These are phyloP conservation scores for Asterionellopsis glacialis DNA, from an alignment of 108 stramenopile species.

Conservation along the genomic window DNA sequence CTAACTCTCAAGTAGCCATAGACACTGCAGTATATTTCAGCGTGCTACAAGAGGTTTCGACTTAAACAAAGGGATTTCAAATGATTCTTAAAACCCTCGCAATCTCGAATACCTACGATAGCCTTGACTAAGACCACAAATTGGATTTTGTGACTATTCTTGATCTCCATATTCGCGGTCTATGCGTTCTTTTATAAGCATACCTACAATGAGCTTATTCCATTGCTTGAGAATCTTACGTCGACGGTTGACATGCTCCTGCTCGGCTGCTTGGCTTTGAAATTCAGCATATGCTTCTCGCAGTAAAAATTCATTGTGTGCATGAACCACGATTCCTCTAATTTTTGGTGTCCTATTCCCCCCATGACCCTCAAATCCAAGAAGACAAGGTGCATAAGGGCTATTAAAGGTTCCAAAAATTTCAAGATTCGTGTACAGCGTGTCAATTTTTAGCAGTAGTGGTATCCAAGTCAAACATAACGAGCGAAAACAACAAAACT, in stretches of 20 bases:
- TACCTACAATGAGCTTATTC: constrained; percentile 69
- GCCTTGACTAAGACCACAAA: too few relatives aligned
- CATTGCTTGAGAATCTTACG: constrained; percentile 45
- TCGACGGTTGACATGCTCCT: constrained; percentile 43
- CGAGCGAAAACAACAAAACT: background rate
- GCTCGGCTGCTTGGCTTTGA: constrained; percentile 45
- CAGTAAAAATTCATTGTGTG: constrained; percentile 67
- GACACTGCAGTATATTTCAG: too few relatives aligned
- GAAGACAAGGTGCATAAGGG: constrained; percentile 83
- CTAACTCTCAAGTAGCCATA: too few relatives aligned
- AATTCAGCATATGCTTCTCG: constrained; percentile 70
- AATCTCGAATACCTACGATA: too few relatives aligned
- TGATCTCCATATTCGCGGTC: constrained; percentile 65
- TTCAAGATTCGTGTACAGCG: too few relatives aligned
- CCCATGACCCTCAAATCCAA: constrained; percentile 81
- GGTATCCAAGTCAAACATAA: too few relatives aligned
- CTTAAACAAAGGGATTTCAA: too few relatives aligned
- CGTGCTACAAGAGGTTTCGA: too few relatives aligned
- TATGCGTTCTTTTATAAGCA: constrained; percentile 67
- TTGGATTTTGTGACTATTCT: too few relatives aligned
- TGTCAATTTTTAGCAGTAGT: too few relatives aligned
- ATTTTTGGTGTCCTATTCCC: constrained; percentile 75
- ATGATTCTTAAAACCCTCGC: too few relatives aligned
- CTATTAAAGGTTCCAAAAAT: background rate
- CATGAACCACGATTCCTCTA: constrained; percentile 80